phyloP scores from a whole-genome alignment of 495 filamentous ascomycete genomes.

The Amorphotheca resinae region DNA sequence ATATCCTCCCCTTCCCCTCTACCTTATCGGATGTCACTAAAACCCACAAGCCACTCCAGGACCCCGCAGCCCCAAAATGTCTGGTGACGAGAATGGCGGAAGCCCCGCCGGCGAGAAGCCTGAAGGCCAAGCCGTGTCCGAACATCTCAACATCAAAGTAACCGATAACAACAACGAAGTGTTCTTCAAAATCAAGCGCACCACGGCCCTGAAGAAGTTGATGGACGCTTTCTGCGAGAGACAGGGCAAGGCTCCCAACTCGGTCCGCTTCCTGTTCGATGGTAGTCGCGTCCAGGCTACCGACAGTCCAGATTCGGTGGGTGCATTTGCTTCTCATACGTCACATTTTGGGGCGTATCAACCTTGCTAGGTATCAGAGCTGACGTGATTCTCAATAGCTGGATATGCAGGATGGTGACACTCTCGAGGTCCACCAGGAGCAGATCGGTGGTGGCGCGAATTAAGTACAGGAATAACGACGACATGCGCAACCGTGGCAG shows the following conservation, averaged over 20 bases:
- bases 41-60: too few relatives aligned
- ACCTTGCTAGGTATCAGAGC: neutral
- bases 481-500: constrained; percentile 1
- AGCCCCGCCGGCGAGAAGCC: constrained; percentile 44
- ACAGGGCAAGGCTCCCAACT: constrained; percentile 73
- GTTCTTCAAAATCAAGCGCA: constrained; percentile 99
- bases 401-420: constrained; percentile 95
- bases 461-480: neutral
- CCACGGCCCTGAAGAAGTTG: constrained; percentile 88
- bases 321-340: constrained; percentile 24
- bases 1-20: too few relatives aligned
- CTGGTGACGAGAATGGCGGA: constrained; percentile 41
- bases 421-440: constrained; percentile 95
- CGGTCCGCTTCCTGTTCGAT: constrained; percentile 92
- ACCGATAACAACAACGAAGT: constrained; percentile 99
- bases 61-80: too few relatives aligned
- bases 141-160: constrained; percentile 99
- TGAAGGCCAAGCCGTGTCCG: constrained; percentile 32
- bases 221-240: constrained; percentile 99
- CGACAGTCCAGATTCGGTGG: constrained; percentile 85
- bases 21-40: too few relatives aligned
- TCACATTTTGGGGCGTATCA: neutral
- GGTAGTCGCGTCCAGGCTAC: constrained; percentile 77
- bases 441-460: constrained; percentile 70
- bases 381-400: constrained; percentile 43